Conservation (phyloP, 2,329 filamentous ascomycete species). For the Epicoccum sorghinum region DNA sequence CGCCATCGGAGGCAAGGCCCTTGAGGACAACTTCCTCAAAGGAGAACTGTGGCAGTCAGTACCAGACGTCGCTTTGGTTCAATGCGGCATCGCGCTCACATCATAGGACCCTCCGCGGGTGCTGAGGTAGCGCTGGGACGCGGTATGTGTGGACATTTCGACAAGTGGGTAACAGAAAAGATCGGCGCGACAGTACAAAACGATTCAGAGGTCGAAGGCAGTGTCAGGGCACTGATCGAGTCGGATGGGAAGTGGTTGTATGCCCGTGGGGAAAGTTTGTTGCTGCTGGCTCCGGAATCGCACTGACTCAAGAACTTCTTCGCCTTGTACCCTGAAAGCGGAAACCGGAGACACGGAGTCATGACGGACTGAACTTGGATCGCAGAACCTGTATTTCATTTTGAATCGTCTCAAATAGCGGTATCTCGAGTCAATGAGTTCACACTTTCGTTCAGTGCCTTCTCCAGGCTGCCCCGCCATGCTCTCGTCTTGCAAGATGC, state of each 20-base stretch:
- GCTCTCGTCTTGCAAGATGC: too few species aligned
- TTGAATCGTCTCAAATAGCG: background rate
- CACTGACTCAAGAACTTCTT: constrained; percentile 31
- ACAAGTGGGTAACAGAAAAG: constrained; percentile 4
- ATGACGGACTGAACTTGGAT: background rate
- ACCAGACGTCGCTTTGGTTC: background rate
- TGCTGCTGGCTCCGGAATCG: constrained; percentile 33
- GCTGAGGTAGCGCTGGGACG: constrained; percentile 67
- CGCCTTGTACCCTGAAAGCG: constrained; percentile 15
- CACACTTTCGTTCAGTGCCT: background rate
- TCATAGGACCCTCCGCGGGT: constrained; percentile 68
- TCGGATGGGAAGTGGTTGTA: constrained; percentile 17
- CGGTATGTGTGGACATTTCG: constrained; percentile 54
- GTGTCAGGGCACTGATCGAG: constrained; percentile 16
- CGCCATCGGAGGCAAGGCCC: constrained; percentile 83
- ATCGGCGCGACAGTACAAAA: background rate
- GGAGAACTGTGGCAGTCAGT: constrained; percentile 66
- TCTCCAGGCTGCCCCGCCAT: too few species aligned
- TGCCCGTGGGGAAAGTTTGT: constrained; percentile 35
- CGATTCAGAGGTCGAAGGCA: constrained; percentile 12
- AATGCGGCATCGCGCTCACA: constrained; percentile 49
- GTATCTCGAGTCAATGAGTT: background rate
- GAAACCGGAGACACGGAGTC: constrained; percentile 6
- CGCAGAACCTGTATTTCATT: background rate
- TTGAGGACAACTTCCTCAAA: constrained; percentile 93